phyloP scores from a whole-genome alignment of 768 basidiomycete species.

The Crucibulum laeve region DNA sequence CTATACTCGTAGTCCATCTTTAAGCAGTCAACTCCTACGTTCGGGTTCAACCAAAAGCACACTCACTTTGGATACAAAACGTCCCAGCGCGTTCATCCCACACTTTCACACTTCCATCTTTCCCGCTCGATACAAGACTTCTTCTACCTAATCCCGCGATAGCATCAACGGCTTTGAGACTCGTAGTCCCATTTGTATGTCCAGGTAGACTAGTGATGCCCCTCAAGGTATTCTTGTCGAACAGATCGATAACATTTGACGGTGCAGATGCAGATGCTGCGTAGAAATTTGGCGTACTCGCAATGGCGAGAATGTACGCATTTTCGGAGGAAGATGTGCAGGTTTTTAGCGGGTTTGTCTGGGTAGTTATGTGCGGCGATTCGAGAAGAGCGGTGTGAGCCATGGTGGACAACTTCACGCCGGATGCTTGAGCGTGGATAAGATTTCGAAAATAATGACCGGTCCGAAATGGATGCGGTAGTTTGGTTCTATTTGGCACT shows the following conservation, averaged over 20 bases:
- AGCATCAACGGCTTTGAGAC: constrained; percentile 38
- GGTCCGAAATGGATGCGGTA: no score
- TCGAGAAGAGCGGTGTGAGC: constrained; percentile 21
- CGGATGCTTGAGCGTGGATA: no score
- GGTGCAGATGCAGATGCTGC: constrained; percentile 63
- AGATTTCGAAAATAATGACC: no score
- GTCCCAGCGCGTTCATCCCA: constrained; percentile 69
- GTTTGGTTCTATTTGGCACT: no score
- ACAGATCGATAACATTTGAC: constrained; percentile 63
- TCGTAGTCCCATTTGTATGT: constrained; percentile 55
- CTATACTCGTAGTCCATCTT: constrained; percentile 26
- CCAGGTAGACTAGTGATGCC: constrained; percentile 44
- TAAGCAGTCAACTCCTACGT: constrained; percentile 31
- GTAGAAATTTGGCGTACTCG: constrained; percentile 39
- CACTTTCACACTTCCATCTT: constrained; percentile 64
- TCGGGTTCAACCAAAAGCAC: neutral
- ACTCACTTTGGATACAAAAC: constrained; percentile 58
- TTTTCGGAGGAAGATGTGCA: constrained; percentile 30
- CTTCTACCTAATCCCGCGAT: constrained; percentile 37
- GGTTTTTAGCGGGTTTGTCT: constrained; percentile 18
- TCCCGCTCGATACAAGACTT: constrained; percentile 60
- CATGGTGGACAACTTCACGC: no score
- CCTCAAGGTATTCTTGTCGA: constrained; percentile 55
- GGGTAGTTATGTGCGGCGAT: constrained; percentile 18
- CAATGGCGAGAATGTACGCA: constrained; percentile 61